Evolutionary conservation across 345 rosid species (phyloP).

Genomic region (Euphorbia peplus): DNA sequence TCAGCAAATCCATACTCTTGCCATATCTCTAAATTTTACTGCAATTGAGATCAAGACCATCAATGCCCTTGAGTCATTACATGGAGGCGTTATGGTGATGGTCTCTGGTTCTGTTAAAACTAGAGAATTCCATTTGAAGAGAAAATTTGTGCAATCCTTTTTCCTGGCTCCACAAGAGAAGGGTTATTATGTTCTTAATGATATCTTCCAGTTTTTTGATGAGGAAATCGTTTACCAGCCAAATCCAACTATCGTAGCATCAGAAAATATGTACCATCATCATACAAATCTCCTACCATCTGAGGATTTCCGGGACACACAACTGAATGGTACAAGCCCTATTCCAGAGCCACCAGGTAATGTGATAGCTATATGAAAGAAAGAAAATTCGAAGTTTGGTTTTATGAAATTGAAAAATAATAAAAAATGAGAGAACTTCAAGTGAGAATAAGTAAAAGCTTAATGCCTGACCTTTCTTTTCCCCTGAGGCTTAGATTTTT

Average conservation of each 20-base stretch:
- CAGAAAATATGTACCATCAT: conserved; percentile 24
- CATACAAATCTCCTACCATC: conserved; percentile 36
- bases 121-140: conserved; percentile 52
- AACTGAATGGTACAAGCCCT: conserved; percentile 46
- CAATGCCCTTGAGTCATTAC: conserved; percentile 78
- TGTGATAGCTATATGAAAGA: background rate
- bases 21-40: conserved; percentile 58
- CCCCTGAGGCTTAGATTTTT: background rate
- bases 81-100: conserved; percentile 80
- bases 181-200: conserved; percentile 88
- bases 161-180: conserved; percentile 96
- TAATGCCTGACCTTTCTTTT: background rate
- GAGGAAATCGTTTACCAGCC: conserved; percentile 49
- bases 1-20: conserved; percentile 74
- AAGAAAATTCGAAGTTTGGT: background rate
- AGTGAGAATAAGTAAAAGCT: too few relatives aligned
- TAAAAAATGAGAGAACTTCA: too few relatives aligned
- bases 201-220: conserved; percentile 73
- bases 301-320: conserved; percentile 49
- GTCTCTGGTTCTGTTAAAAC: conserved; percentile 84
- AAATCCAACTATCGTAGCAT: conserved; percentile 10
- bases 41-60: conserved; percentile 94
- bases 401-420: too few relatives aligned
- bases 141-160: conserved; percentile 79
- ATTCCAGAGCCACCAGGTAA: conserved; percentile 67